Evolutionary conservation across 2,329 filamentous ascomycete genomes (phyloP).

Genomic region (Verticillium nonalfalfae): DNA sequence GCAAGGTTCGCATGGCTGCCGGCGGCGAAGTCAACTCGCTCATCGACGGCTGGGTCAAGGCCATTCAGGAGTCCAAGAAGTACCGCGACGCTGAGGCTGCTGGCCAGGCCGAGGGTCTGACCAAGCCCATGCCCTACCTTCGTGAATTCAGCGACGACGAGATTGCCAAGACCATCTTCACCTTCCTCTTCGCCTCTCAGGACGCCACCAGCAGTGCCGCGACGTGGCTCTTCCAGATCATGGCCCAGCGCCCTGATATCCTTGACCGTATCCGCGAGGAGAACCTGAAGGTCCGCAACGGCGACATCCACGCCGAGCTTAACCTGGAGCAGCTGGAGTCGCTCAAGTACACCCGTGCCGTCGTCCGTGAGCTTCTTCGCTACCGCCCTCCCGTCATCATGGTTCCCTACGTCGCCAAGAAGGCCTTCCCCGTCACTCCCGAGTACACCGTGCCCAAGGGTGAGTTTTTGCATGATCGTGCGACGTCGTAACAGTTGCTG

Average conservation of each 20-base stretch:
- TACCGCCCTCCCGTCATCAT: constrained; percentile 96
- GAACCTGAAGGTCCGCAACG: constrained; percentile 71
- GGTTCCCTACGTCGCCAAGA: constrained; percentile 94
- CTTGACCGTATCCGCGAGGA: constrained; percentile 88
- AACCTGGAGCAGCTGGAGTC: constrained; percentile 83
- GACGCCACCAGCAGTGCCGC: constrained; percentile 91
- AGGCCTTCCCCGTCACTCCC: constrained; percentile 83
- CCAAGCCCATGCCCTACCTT: constrained; percentile 78
- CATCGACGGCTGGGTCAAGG: constrained; percentile 89
- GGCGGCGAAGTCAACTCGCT: constrained; percentile 86
- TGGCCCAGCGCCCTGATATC: constrained; percentile 89
- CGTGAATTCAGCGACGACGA: constrained; percentile 87
- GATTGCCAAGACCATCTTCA: constrained; percentile 89
- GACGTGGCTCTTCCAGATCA: constrained; percentile 93
- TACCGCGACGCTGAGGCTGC: constrained; percentile 75
- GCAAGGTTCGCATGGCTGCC: constrained; percentile 84
- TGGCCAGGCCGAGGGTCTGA: constrained; percentile 60
- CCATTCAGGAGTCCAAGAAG: constrained; percentile 77
- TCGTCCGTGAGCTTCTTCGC: constrained; percentile 84
- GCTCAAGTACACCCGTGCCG: constrained; percentile 83
- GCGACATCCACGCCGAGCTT: constrained; percentile 63
- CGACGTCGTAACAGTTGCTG: neutral
- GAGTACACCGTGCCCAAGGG: constrained; percentile 89
- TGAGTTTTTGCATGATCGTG: constrained; percentile 21
- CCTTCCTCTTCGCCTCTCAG: constrained; percentile 94